Evolutionary conservation across 805 yeast genomes (phyloP).

Genomic region (Yarrowia porcina): DNA sequence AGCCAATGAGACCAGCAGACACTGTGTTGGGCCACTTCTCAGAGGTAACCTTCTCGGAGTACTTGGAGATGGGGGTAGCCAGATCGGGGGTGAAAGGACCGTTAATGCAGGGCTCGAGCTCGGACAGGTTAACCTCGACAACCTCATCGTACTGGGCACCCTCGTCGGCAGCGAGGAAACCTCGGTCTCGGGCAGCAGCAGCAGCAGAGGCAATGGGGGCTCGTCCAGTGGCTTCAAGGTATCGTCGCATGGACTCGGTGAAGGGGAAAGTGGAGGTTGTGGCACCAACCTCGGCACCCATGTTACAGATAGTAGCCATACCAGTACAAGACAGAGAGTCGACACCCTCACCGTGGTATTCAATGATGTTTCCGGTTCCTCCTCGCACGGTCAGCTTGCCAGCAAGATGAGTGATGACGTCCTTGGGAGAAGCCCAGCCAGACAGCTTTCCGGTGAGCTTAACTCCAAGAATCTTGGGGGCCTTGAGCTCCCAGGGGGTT

Average conservation of each 20-base stretch:
- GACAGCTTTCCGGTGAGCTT: slow-evolving; percentile 81
- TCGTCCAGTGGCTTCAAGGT: slow-evolving; percentile 80
- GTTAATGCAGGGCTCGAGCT: slow-evolving; percentile 90
- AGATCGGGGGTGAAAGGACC: slow-evolving; percentile 99
- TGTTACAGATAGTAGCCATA: slow-evolving; percentile 99
- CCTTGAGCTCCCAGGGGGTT: slow-evolving; percentile 98
- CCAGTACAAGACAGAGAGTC: slow-evolving; percentile 89
- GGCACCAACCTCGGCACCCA: slow-evolving; percentile 99
- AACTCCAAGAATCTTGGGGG: slow-evolving; percentile 93
- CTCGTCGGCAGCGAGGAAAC: slow-evolving; percentile 75
- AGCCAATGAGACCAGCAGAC: slow-evolving; percentile 93
- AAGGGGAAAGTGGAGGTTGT: slow-evolving; percentile 97
- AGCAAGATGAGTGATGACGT: slow-evolving; percentile 87
- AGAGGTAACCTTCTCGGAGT: slow-evolving; percentile 64
- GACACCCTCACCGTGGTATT: slow-evolving; percentile 96
- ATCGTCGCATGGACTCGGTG: slow-evolving; percentile 73
- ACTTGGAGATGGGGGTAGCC: slow-evolving; percentile 85
- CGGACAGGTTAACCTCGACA: slow-evolving; percentile 80
- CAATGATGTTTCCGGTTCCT: slow-evolving; percentile 95
- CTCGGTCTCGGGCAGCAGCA: slow-evolving; percentile 51
- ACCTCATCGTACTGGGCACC: slow-evolving; percentile 91
- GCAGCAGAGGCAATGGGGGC: slow-evolving; percentile 80
- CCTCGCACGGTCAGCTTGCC: slow-evolving; percentile 94
- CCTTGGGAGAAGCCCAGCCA: slow-evolving; percentile 98
- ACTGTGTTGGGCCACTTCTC: slow-evolving; percentile 85